Percentiles rank a stretch among this genome's conserved stretches.
Evolutionary conservation across 1,284 basidiomycete species (phyloP).

Genomic region (Polyporus tsugae): DNA sequence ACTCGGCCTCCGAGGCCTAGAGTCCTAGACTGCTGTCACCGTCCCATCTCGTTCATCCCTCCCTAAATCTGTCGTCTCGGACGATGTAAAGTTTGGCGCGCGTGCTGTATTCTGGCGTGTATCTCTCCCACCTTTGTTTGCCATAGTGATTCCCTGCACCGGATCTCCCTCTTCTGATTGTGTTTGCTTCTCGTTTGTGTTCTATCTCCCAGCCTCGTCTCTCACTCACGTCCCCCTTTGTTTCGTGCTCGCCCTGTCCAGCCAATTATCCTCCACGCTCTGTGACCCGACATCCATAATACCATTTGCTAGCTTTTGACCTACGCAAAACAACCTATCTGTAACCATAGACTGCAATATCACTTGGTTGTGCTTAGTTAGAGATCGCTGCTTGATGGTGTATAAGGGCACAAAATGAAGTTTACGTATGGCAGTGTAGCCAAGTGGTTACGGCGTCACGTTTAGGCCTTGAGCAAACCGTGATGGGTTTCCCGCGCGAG

Average conservation of each 20-base stretch:
- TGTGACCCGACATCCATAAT: slow-evolving; percentile 25
- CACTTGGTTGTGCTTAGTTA: neutral
- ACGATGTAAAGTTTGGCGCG: slow-evolving; percentile 24
- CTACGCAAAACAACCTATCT: slow-evolving; percentile 28
- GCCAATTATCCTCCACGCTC: slow-evolving; percentile 4
- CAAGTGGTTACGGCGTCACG: slow-evolving; percentile 71
- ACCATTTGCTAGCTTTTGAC: slow-evolving; percentile 24
- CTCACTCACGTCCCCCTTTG: neutral
- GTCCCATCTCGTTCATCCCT: neutral
- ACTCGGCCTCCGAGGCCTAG: slow-evolving; percentile 23
- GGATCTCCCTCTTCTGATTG: slow-evolving; percentile 5
- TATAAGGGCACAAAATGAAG: too few species aligned
- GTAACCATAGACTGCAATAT: slow-evolving; percentile 26
- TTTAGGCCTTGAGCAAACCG: slow-evolving; percentile 57
- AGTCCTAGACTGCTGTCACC: slow-evolving; percentile 10
- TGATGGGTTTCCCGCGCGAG: slow-evolving; percentile 69
- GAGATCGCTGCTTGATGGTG: too few species aligned
- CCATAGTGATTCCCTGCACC: neutral
- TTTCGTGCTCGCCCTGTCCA: slow-evolving; percentile 5
- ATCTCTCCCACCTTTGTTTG: slow-evolving; percentile 8
- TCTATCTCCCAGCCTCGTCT: neutral
- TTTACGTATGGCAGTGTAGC: slow-evolving; percentile 56
- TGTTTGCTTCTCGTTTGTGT: neutral
- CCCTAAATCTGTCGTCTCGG: slow-evolving; percentile 11
- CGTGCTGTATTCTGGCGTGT: slow-evolving; percentile 18